phyloP scores from a whole-genome alignment of 257 asterid species.

The Thymus mandschuricus region DNA sequence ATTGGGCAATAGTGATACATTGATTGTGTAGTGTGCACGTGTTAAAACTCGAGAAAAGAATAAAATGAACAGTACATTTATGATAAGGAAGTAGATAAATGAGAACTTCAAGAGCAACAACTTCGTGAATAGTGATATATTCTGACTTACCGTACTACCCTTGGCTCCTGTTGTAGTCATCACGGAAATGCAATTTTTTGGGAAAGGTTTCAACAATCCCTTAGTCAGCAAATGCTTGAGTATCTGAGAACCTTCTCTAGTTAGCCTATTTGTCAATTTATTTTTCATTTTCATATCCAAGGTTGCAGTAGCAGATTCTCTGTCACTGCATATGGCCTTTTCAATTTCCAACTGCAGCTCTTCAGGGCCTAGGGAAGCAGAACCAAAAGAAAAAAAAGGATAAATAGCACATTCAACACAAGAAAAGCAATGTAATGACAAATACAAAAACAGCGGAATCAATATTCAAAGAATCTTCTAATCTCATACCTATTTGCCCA shows the following conservation, averaged over 20 bases:
- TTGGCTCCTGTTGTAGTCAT: slow-evolving; percentile 99
- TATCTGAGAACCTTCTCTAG: slow-evolving; percentile 72
- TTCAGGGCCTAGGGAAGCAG: slow-evolving; percentile 67
- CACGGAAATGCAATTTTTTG: slow-evolving; percentile 88
- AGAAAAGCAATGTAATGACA: slow-evolving; percentile 18
- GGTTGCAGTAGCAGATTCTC: slow-evolving; percentile 79
- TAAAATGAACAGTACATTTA: background rate
- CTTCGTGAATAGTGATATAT: slow-evolving; percentile 14
- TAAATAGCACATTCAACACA: slow-evolving; percentile 2
- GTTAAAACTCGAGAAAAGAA: too few species aligned
- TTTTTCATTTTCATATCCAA: slow-evolving; percentile 98
- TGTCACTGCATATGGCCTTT: slow-evolving; percentile 66
- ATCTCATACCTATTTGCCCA: slow-evolving; percentile 77
- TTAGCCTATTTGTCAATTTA: slow-evolving; percentile 64
- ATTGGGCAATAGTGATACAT: too few species aligned
- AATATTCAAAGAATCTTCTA: slow-evolving; percentile 20
- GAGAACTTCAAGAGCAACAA: background rate
- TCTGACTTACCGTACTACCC: slow-evolving; percentile 89
- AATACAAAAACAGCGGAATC: slow-evolving; percentile 21
- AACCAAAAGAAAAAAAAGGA: background rate
- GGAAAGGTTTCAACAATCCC: slow-evolving; percentile 88
- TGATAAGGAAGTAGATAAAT: background rate
- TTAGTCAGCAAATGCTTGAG: slow-evolving; percentile 76
- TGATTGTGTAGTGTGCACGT: too few species aligned
- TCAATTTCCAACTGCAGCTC: slow-evolving; percentile 94